phyloP scores from a whole-genome alignment of 2,329 filamentous ascomycete genomes.

The Colletotrichum caudatum region DNA sequence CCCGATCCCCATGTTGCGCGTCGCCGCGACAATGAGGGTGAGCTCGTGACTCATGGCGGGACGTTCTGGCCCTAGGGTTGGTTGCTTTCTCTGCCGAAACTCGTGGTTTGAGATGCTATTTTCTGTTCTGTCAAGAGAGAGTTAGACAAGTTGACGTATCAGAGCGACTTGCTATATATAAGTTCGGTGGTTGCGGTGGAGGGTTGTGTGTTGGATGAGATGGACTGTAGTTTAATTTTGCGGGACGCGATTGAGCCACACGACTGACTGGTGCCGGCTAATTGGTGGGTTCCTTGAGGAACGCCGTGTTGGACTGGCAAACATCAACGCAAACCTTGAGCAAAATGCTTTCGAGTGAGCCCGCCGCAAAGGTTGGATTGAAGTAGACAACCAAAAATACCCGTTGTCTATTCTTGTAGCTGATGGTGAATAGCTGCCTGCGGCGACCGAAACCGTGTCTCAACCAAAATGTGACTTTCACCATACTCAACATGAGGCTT shows the following conservation, averaged over 20 bases:
- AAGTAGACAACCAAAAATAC: not conserved
- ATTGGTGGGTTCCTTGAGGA: slow-evolving; percentile 35
- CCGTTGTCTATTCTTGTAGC: too few species aligned
- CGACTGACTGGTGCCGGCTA: slow-evolving; percentile 23
- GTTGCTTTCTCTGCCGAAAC: not conserved
- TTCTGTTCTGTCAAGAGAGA: not conserved
- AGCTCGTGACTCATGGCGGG: slow-evolving; percentile 62
- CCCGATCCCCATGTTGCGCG: slow-evolving; percentile 91
- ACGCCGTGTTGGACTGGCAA: not conserved
- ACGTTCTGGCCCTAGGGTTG: too few species aligned
- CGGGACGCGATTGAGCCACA: slow-evolving; percentile 28
- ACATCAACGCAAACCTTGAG: not conserved
- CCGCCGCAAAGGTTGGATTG: not conserved
- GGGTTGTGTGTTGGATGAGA: not conserved
- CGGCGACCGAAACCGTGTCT: not conserved
- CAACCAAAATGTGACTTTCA: not conserved
- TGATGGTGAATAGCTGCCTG: not conserved
- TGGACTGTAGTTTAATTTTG: slow-evolving; percentile 29
- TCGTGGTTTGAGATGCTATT: too few species aligned
- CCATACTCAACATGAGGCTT: not conserved
- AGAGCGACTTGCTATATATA: not conserved
- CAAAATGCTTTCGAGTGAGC: not conserved
- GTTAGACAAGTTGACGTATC: not conserved
- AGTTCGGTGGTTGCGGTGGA: not conserved
- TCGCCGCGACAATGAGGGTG: slow-evolving; percentile 94